Evolutionary conservation across 192 early-diverging fungal genomes (phyloP), one percentile per base, ranked within the genome.

Genomic region (Coemansia sp.): DNA sequence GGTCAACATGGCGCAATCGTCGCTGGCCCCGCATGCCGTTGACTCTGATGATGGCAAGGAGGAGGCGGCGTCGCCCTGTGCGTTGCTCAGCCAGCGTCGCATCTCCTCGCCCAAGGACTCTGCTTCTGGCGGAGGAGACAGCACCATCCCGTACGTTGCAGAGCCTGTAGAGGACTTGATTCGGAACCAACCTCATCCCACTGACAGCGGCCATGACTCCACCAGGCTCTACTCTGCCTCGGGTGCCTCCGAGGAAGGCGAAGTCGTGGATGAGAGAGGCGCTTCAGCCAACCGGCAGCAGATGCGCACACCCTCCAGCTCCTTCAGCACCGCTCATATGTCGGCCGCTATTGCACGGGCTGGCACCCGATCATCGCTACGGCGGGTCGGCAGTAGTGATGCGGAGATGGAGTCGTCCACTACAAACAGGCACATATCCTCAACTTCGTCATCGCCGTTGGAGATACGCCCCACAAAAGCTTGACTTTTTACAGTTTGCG

Each of bases 1-100:
- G 30, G 65, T 81, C 45, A 27, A 44, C 22, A 60, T 81, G 27
- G 62, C 75, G 20, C 57, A 74, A 48, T 22, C 59, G 9, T 56
- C 68, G 19, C 50, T 81, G 33, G 73, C 44, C 6, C 74, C 61
- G 3, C 44, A 63, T 48, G 40, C 75, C 1, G 31, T 31, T 31
- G 52, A 30, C 30, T 15, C 27, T 14, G 30, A 54, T 54, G 29
- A 14, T 0, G 29, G 23, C n/a, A 30, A 31, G 6, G 52, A 54
- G 3, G 10, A 50, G 6, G 4, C 22, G 6, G 22, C 4, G 1
- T 48, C 45, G 45, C 45, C 45, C 45, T 48, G 45, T 23, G 22
- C 33, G 10, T 6, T 10, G 10, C 5, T 34, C 33, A 34, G 10
- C 10, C 33, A 34, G 33, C 5, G 33, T 15, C 6, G 34, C 34